Evolutionary conservation across 495 filamentous ascomycete species (phyloP), one percentile per base, ranked within the genome.

Genomic region (Bacidia gigantensis): DNA sequence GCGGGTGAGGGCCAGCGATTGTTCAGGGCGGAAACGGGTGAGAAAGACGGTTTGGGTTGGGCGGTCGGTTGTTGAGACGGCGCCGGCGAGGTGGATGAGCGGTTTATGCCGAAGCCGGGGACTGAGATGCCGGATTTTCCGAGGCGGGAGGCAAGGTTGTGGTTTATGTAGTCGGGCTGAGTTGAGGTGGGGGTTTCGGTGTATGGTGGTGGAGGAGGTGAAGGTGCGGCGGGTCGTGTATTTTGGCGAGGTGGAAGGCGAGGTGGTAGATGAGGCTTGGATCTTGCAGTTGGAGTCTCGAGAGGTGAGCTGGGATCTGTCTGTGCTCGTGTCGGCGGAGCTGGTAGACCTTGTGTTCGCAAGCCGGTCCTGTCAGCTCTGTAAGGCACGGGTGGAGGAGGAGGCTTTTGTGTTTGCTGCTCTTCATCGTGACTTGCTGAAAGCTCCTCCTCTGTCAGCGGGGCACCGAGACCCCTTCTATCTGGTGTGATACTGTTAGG

Each of bases 101-200:
- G 20, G 56, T 80, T 81, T 55, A 95, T 93, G 14, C 84, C 84
- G 40, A 95, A 71, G 0, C 76, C 85, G 1, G 90, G 87, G 2
- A 96, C 87, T 0, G 81, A 86, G 41, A 95, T 73, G 2, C 90
- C 90, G 3, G 89, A 82, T 50, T 79, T 75, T 17, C 82, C 76
- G 5, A 97, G 72, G 21, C 87, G 74, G 32, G 68, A 71, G 29
- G 85, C 61, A 17, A 87, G 77, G 2, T 70, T 76, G 60, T 86
- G 82, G 53, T 90, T 89, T 22, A 90, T 59, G 62, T 74, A 62
- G 11, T 10, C 2, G 26, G 61, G 69, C 26, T 32, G 11, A 14
- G 47, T 9, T 3, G 26, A 20, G 12, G 26, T 3, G 11, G 60
- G 44, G 20, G 62, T 62, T 10, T 65, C 58, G 32, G 58, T 62